Percentiles rank a stretch among this genome's conserved stretches.
Conservation (phyloP, 2,329 filamentous ascomycete species). For the Clonostachys byssicola region DNA sequence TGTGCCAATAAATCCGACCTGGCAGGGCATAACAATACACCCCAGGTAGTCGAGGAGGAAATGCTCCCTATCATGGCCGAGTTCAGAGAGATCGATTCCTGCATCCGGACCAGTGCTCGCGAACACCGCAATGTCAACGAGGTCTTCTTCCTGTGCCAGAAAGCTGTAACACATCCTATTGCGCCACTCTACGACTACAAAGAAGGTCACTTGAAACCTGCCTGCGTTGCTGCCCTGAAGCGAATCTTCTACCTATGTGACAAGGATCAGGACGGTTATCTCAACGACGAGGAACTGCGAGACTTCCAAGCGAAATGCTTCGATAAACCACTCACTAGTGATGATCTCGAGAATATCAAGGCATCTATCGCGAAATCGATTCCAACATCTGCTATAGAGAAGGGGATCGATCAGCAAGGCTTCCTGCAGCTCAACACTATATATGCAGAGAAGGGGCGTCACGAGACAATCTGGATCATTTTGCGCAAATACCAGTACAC, state of each 20-base stretch:
- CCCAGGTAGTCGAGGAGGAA: conserved; percentile 90
- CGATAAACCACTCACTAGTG: conserved; percentile 74
- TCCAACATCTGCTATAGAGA: conserved; percentile 56
- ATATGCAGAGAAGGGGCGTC: conserved; percentile 93
- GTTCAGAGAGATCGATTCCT: conserved; percentile 98
- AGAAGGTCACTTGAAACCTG: conserved; percentile 82
- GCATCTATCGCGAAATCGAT: conserved; percentile 70
- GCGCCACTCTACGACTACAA: conserved; percentile 96
- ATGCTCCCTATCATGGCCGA: conserved; percentile 98
- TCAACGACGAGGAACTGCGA: conserved; percentile 86
- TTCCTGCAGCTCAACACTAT: conserved; percentile 92
- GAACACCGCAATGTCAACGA: conserved; percentile 94
- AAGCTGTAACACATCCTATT: conserved; percentile 95
- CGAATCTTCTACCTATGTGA: conserved; percentile 95
- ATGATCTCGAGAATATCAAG: conserved; percentile 90
- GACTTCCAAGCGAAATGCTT: conserved; percentile 92
- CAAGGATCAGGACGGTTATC: conserved; percentile 89
- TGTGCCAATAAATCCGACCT: conserved; percentile 98
- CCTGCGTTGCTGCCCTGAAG: conserved; percentile 79
- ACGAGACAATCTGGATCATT: conserved; percentile 98
- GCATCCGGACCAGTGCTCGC: conserved; percentile 88
- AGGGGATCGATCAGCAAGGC: conserved; percentile 75
- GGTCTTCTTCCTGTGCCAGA: conserved; percentile 96
- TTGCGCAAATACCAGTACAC: conserved; percentile 93
- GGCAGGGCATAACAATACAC: conserved; percentile 66